Evolutionary conservation across 352 stramenopile genomes (phyloP).

Genomic region (Aphanomyces stellatus): DNA sequence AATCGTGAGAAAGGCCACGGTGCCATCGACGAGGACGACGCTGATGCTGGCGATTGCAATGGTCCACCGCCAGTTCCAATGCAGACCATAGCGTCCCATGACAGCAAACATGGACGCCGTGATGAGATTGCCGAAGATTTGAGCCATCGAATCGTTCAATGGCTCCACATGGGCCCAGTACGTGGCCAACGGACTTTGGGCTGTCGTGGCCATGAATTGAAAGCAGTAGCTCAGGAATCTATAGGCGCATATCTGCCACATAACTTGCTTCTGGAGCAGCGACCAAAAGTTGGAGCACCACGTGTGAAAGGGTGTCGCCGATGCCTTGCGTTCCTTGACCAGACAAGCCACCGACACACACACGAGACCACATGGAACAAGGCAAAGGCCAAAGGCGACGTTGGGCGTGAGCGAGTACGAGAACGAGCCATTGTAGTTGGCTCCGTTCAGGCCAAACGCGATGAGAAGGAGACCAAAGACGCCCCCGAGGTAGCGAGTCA

Average conservation of each 20-base stretch:
- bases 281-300: background rate
- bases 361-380: background rate
- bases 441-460: conserved; percentile 7
- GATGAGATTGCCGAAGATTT: background rate
- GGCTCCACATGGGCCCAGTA: background rate
- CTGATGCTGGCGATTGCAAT: conserved; percentile 4
- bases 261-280: background rate
- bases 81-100: background rate
- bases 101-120: background rate
- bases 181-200: background rate
- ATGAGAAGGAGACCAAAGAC: background rate
- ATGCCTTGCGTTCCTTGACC: background rate
- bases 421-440: background rate
- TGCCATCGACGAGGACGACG: background rate
- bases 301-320: background rate
- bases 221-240: conserved; percentile 1
- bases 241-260: conserved; percentile 14
- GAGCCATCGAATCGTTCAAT: background rate
- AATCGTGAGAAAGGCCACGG: background rate
- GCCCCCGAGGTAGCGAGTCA: background rate
- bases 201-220: background rate
- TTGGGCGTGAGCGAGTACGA: background rate
- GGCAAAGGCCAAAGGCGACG: background rate
- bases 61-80: conserved; percentile 10
- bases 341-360: background rate